phyloP scores from a whole-genome alignment of 2,329 filamentous ascomycete genomes.

The Fusarium agapanthi region DNA sequence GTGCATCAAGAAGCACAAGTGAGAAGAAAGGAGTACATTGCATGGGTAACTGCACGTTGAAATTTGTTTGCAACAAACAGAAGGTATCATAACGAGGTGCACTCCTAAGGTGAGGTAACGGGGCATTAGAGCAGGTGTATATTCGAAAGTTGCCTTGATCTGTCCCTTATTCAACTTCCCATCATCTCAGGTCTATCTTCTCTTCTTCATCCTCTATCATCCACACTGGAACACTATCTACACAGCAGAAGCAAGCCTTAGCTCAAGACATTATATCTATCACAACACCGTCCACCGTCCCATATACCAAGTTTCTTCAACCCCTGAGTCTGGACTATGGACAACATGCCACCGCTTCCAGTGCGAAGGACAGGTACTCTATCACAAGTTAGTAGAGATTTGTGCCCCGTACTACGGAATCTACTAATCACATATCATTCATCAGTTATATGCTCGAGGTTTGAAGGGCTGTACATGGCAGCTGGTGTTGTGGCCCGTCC shows the following conservation, averaged over 20 bases:
- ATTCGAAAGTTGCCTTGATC: not conserved
- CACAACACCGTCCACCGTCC: not conserved
- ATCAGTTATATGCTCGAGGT: no score
- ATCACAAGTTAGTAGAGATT: rapidly evolving
- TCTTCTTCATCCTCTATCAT: not conserved
- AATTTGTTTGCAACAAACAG: no score
- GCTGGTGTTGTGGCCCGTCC: no score
- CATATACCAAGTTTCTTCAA: not conserved
- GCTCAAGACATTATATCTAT: rapidly evolving
- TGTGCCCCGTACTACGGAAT: not conserved
- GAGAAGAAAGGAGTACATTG: no score
- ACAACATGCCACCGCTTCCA: not conserved
- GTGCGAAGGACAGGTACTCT: rapidly evolving
- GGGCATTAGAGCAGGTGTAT: no score
- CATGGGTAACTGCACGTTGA: no score
- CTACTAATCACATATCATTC: not conserved
- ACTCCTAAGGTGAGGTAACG: no score
- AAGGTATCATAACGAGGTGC: no score
- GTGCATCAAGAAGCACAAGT: no score
- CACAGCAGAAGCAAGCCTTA: not conserved
- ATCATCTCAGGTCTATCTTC: not conserved
- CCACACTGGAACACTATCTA: not conserved
- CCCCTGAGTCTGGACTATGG: not conserved
- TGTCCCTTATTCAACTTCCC: not conserved
- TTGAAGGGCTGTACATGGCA: no score